A percentile compares a stretch with the other conserved stretches of the same genome.
Evolutionary conservation across 352 stramenopile genomes (phyloP).

Genomic region (Globisporangium megalacanthum): DNA sequence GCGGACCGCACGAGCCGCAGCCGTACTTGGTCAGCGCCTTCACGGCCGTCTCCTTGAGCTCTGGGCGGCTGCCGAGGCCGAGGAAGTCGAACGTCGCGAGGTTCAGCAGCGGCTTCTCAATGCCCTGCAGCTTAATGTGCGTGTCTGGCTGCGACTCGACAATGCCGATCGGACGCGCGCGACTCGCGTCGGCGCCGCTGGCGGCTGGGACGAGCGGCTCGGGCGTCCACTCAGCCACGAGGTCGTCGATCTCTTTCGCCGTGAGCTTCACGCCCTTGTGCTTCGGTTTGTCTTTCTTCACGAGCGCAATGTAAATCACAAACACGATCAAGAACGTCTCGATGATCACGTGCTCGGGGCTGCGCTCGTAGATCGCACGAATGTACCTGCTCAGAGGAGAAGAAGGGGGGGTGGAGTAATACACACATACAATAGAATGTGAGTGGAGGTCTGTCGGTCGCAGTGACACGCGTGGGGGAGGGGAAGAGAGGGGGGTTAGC

Average conservation of each 20-base stretch:
- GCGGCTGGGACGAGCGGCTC: conserved; percentile 79
- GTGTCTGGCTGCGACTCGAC: conserved; percentile 76
- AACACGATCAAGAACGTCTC: conserved; percentile 97
- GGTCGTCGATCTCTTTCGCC: conserved; percentile 86
- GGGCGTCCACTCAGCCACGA: conserved; percentile 86
- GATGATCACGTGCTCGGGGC: conserved; percentile 94
- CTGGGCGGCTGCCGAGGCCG: conserved; percentile 74
- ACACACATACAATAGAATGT: background rate
- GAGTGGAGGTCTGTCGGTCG: background rate
- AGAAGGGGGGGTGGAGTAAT: background rate
- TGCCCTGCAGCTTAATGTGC: conserved; percentile 77
- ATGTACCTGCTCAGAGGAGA: conserved; percentile 41
- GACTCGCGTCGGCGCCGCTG: conserved; percentile 24
- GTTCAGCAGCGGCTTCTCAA: conserved; percentile 86
- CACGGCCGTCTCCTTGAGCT: conserved; percentile 87
- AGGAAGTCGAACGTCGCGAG: conserved; percentile 97
- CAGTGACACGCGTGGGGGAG: background rate
- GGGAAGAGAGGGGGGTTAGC: background rate
- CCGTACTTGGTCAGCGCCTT: conserved; percentile 95
- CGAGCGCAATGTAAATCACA: conserved; percentile 92
- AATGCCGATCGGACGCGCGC: conserved; percentile 54
- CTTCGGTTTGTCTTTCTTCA: conserved; percentile 74
- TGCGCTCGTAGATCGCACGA: conserved; percentile 72
- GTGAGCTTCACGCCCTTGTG: conserved; percentile 62
- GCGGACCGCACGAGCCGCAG: conserved; percentile 95